These are phyloP conservation scores for Cryptosporidium ubiquitum DNA, from an alignment of 169 alveolate species.

Conservation along the genomic window DNA sequence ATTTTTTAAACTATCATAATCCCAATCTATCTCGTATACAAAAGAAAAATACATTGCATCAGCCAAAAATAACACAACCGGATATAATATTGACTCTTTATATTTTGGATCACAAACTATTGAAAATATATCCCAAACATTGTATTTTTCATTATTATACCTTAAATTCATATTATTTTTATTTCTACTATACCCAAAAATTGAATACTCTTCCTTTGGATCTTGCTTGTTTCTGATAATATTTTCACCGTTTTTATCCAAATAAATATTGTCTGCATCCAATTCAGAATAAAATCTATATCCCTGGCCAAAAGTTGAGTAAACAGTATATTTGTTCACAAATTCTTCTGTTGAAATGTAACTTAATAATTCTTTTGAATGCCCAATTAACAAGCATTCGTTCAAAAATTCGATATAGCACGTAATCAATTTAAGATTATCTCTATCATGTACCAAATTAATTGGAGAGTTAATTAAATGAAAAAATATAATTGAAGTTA, in stretches of 20 bases:
- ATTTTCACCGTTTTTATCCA: constrained; percentile 24
- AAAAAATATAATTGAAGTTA: constrained; percentile 36
- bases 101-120: constrained; percentile 65
- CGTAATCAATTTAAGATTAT: constrained; percentile 38
- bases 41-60: constrained; percentile 57
- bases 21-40: constrained; percentile 60
- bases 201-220: constrained; percentile 11
- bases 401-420: constrained; percentile 56
- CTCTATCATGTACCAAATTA: constrained; percentile 37
- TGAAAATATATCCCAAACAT: constrained; percentile 52
- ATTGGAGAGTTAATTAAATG: constrained; percentile 54
- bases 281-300: constrained; percentile 37
- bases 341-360: constrained; percentile 8
- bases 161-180: neutral
- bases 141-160: constrained; percentile 5
- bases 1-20: constrained; percentile 30
- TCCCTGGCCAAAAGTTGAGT: constrained; percentile 64
- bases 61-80: constrained; percentile 22
- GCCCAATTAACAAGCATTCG: constrained; percentile 72
- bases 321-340: neutral
- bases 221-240: constrained; percentile 3
- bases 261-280: constrained; percentile 47
- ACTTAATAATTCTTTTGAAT: constrained; percentile 41
- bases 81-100: constrained; percentile 50
- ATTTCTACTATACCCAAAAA: constrained; percentile 20